Conservation (phyloP, 148 eudicot genomes). For the Amaranthus hypochondriacus region DNA sequence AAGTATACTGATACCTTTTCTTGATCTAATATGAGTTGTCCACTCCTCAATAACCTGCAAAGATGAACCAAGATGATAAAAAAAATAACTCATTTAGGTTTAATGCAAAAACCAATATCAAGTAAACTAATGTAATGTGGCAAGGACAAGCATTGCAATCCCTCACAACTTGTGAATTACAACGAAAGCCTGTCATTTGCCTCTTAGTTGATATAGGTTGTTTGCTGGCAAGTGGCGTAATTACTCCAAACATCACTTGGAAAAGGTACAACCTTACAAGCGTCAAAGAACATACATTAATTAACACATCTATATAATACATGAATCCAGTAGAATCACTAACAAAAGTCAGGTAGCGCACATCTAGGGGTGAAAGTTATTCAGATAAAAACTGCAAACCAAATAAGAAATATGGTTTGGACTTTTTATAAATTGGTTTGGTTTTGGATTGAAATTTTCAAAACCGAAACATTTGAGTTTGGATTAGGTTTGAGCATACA, state of each 20-base stretch:
- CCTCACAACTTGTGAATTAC: constrained; percentile 20
- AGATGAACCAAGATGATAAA: constrained; percentile 14
- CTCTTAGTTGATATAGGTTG: constrained; percentile 57
- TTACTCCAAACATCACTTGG: constrained; percentile 74
- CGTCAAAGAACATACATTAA: background rate
- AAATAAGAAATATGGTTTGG: too few species aligned
- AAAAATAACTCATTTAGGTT: background rate
- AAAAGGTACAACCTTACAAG: constrained; percentile 46
- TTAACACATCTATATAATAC: too few species aligned
- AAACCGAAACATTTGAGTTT: too few species aligned
- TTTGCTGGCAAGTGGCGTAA: constrained; percentile 78
- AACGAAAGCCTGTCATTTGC: constrained; percentile 31
- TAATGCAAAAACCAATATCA: background rate
- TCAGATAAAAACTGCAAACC: too few species aligned
- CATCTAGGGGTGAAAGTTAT: too few species aligned
- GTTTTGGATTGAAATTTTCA: too few species aligned
- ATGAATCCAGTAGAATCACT: too few species aligned
- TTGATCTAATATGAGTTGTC: constrained; percentile 56
- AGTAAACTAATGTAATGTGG: constrained; percentile 32
- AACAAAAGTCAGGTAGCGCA: too few species aligned
- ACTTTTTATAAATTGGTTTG: too few species aligned
- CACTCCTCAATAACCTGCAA: constrained; percentile 75
- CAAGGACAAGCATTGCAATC: constrained; percentile 31
- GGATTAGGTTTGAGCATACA: too few species aligned
- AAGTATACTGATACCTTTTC: constrained; percentile 34